These are phyloP conservation scores for Lyophyllum semitale DNA, from an alignment of 768 basidiomycete species.

Conservation along the genomic window DNA sequence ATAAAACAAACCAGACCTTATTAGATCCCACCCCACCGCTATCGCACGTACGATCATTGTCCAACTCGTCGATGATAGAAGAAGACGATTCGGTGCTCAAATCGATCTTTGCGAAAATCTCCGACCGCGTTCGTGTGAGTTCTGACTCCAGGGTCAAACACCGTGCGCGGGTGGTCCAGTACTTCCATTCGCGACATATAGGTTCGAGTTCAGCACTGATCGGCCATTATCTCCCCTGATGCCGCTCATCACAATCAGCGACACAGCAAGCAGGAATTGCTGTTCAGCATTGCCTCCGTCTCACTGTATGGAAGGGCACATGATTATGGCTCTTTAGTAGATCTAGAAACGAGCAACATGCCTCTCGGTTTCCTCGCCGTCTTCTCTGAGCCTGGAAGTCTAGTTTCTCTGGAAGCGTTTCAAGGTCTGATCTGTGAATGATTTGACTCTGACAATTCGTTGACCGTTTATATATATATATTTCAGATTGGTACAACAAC, in stretches of 20 bases:
- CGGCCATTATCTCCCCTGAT: slow-evolving; percentile 61
- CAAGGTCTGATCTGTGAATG: slow-evolving; percentile 34
- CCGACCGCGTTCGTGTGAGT: slow-evolving; percentile 36
- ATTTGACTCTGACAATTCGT: neutral
- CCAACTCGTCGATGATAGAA: slow-evolving; percentile 41
- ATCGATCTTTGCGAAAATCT: slow-evolving; percentile 54
- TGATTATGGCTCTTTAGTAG: slow-evolving; percentile 62
- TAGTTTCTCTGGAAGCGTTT: slow-evolving; percentile 46
- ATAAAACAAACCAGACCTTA: slow-evolving; percentile 51
- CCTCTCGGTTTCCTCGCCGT: slow-evolving; percentile 49
- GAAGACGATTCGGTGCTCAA: slow-evolving; percentile 57
- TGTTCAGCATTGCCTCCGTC: slow-evolving; percentile 76
- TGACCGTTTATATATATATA: neutral
- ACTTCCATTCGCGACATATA: slow-evolving; percentile 47
- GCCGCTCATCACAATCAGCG: slow-evolving; percentile 40
- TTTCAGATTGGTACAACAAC: slow-evolving; percentile 56
- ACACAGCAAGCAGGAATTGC: slow-evolving; percentile 50
- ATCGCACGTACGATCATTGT: slow-evolving; percentile 49
- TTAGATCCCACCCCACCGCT: slow-evolving; percentile 77
- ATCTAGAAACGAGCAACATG: slow-evolving; percentile 28
- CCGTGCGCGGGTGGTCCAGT: slow-evolving; percentile 22
- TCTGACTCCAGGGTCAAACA: slow-evolving; percentile 47
- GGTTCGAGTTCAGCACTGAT: slow-evolving; percentile 69
- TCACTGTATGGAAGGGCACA: slow-evolving; percentile 77
- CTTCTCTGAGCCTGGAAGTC: slow-evolving; percentile 43